These are phyloP conservation scores for Salvia splendens DNA, from an alignment of 257 asterid species.

Conservation along the genomic window DNA sequence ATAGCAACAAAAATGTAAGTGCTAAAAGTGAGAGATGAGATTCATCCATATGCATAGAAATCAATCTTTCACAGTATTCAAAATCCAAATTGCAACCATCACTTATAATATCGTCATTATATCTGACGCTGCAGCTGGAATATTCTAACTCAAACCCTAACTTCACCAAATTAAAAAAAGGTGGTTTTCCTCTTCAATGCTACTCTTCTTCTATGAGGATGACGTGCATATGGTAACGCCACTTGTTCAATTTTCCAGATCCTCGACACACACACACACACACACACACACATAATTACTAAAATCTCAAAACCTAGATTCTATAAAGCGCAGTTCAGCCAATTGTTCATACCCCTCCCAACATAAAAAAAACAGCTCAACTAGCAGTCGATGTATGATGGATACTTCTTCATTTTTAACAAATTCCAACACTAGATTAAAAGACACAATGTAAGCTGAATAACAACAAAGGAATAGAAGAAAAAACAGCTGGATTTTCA, in stretches of 20 bases:
- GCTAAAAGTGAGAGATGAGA: not conserved
- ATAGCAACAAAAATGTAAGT: not conserved
- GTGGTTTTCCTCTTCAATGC: not conserved
- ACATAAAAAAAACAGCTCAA: not conserved
- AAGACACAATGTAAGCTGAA: not conserved
- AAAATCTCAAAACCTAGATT: not conserved
- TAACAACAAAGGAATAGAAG: not conserved
- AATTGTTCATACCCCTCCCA: not conserved
- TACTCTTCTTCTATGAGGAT: not conserved
- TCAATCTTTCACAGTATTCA: not conserved
- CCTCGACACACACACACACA: not conserved
- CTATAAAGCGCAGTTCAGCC: not conserved
- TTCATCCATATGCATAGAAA: not conserved
- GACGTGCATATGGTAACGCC: not conserved
- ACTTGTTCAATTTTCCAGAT: not conserved
- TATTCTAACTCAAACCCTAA: conserved; percentile 7
- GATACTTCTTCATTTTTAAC: not conserved
- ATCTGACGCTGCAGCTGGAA: conserved; percentile 5
- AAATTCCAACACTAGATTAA: not conserved
- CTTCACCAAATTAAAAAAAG: not conserved
- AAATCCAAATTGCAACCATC: conserved; percentile 3
- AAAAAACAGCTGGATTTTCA: conserved; percentile 3
- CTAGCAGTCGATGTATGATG: not conserved
- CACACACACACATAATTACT: not conserved
- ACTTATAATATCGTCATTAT: not conserved